Evolutionary conservation across 192 early-diverging fungal genomes (phyloP).

Genomic region (Neocallimastix lanati): DNA sequence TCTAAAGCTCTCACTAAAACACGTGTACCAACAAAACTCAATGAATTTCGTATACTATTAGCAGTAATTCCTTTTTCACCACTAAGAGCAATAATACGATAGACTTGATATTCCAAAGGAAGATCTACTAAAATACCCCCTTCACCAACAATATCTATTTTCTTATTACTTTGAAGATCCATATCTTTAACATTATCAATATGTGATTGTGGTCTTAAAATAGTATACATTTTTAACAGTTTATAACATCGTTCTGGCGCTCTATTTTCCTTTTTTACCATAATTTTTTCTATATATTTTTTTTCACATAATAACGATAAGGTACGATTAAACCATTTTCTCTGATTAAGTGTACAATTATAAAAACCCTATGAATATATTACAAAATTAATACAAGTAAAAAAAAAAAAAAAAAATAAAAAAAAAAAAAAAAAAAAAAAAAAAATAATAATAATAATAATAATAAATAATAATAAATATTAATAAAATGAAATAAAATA

Average conservation of each 20-base stretch:
- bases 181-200: background rate
- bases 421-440: no score
- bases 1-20: conserved; percentile 27
- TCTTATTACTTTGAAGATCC: conserved; percentile 5
- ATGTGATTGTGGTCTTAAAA: background rate
- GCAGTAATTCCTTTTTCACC: conserved; percentile 30
- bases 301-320: background rate
- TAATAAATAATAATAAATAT: no score
- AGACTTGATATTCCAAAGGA: conserved; percentile 45
- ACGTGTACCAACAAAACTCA: conserved; percentile 25
- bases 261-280: background rate
- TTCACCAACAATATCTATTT: conserved; percentile 12
- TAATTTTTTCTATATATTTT: background rate
- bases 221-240: background rate
- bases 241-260: background rate
- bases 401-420: no score
- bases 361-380: background rate
- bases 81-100: conserved; percentile 22
- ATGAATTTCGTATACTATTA: conserved; percentile 20
- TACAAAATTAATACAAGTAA: no score
- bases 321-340: background rate
- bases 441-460: no score
- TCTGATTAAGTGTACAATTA: background rate
- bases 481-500: no score
- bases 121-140: conserved; percentile 31